Percentiles rank a stretch among this genome's conserved stretches.
phyloP scores from a whole-genome alignment of 1,284 basidiomycete species.

The Cutaneotrichosporon arboriforme region DNA sequence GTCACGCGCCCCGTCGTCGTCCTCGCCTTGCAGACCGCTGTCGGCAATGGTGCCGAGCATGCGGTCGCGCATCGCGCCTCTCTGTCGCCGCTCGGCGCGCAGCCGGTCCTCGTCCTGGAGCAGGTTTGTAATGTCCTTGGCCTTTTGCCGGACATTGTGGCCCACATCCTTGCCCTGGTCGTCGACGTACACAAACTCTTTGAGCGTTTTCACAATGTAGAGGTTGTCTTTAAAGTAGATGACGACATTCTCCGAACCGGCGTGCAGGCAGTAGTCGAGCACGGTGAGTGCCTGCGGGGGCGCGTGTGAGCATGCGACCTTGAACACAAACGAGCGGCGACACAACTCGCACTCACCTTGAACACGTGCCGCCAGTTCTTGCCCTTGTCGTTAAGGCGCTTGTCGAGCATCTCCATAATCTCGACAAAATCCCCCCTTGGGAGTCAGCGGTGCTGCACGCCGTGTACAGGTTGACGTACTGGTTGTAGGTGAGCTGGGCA shows the following conservation, averaged over 20 bases:
- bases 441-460: conserved; percentile 1
- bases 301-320: no score
- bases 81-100: conserved; percentile 70
- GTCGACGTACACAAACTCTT: conserved; percentile 97
- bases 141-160: conserved; percentile 97
- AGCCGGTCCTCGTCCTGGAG: conserved; percentile 84
- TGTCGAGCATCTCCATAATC: conserved; percentile 99
- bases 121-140: conserved; percentile 96
- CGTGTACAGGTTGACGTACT: conserved; percentile 59
- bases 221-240: conserved; percentile 98
- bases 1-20: conserved; percentile 46
- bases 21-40: conserved; percentile 46
- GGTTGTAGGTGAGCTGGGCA: conserved; percentile 94
- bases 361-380: conserved; percentile 99
- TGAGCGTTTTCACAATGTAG: conserved; percentile 97
- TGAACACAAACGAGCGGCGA: neutral
- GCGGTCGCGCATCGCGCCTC: conserved; percentile 90
- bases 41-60: conserved; percentile 64
- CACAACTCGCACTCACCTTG: conserved; percentile 59
- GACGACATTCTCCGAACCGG: conserved; percentile 95
- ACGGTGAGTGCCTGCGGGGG: conserved; percentile 76
- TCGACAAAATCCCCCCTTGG: conserved; percentile 92
- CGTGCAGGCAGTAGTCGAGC: conserved; percentile 93
- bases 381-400: conserved; percentile 97
- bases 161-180: conserved; percentile 96